These are phyloP conservation scores for Pseudonectria foliicola DNA, from an alignment of 2,329 filamentous ascomycete genomes.

Conservation along the genomic window DNA sequence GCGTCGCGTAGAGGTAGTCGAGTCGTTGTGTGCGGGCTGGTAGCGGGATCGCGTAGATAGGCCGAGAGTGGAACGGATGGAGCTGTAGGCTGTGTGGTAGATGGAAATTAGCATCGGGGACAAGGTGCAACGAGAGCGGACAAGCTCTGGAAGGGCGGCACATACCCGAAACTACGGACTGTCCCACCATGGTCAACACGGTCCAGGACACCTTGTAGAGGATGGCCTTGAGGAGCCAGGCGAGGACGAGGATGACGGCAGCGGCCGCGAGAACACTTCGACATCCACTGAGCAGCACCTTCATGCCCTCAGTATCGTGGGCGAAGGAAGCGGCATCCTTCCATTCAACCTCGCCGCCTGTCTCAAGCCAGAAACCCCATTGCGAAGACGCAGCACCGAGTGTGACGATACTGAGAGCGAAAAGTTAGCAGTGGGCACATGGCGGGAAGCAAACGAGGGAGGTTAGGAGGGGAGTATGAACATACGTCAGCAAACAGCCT, in stretches of 20 bases:
- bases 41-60: no score
- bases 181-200: constrained; percentile 14
- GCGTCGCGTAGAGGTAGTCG: no score
- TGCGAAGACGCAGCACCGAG: constrained; percentile 24
- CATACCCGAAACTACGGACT: constrained; percentile 17
- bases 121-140: no score
- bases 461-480: constrained; percentile 3
- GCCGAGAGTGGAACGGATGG: not conserved
- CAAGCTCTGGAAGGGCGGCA: not conserved
- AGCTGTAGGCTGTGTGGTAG: no score
- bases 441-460: not conserved
- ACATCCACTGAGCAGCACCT: constrained; percentile 25
- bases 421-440: constrained; percentile 1
- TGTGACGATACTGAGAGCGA: constrained; percentile 16
- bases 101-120: no score
- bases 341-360: constrained; percentile 27
- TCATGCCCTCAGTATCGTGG: constrained; percentile 23
- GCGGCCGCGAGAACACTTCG: constrained; percentile 18
- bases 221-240: constrained; percentile 17
- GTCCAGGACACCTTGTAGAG: constrained; percentile 17
- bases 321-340: constrained; percentile 24
- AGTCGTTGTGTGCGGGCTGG: no score
- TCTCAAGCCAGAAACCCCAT: constrained; percentile 25
- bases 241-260: constrained; percentile 14
- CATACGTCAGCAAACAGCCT: constrained; percentile 21